Base-by-base conservation (phyloP, 2,329 filamentous ascomycete genomes). In the Stenocarpella maydis region DNA sequence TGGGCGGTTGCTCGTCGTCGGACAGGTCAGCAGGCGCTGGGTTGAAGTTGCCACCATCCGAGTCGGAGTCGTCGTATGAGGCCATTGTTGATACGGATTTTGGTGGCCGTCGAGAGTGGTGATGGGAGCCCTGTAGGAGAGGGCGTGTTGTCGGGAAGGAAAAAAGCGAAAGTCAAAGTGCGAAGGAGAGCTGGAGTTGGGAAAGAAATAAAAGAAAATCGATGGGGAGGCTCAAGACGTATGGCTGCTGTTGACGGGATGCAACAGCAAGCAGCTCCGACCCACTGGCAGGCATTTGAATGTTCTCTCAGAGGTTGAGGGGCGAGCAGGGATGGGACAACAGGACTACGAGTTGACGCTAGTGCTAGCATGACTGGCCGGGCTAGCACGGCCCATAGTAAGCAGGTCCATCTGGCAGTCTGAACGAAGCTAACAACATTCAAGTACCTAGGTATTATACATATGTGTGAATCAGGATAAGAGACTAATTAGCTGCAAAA, bases 21-120 rank as follows among this genome's bases (percentile, higher is more conserved):
- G 92, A 96, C 41, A 88, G 77, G 69, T 93, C 88, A 71, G 88
- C 91, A 24, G 91, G 91, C 60, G 87, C 89, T 63, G 94, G 95
- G 79, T 97, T 97, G 86, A 98, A 97, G 79, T 95, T 92, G 71
- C 92, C 91, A 75, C 97, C 94, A 63, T 96, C 93, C 53, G 92
- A 91, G 68, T 93, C 91, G 70, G 88, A 90, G 71, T 90, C 88
- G 75, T 88, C 85, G 76, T 83, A 86, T 81, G 81, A 80, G 71
- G 84, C 81, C 85, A 88, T 87, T 69, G 75, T 75, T 82, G 74
- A 58, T 14, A 41, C 19, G 19, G 15, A 6, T 17, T 14, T 5
- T 19, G 54, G 54, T 28, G 37, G n/a, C 15, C 14, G 8, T 41
- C 3, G 52, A 1, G 39, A 28, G 17, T 26, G 21, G 34, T 41